Evolutionary conservation across 75 land plant genomes (phyloP), one percentile per base, ranked within the genome.

Genomic region (Pinus albicaulis): DNA sequence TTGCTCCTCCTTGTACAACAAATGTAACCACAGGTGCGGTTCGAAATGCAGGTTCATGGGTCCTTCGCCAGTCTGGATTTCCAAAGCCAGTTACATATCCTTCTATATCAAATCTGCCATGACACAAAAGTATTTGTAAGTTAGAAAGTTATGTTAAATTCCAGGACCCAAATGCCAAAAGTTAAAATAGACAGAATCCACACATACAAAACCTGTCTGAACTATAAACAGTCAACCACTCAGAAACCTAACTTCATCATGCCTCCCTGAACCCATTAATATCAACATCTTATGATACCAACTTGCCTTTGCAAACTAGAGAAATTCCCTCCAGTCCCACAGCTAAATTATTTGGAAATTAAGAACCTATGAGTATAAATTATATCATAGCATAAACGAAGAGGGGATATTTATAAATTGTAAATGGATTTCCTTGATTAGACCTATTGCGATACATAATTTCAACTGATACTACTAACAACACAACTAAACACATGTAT

Each of bases 61-160:
- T 94, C 81, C 86, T 88, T 24, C 77, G 82, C 98, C 98, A 94
- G 55, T 94, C 95, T 14, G 95, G 95, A 66, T 87, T 92, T 36
- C 98, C 98, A 82, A 92, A 94, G 15, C 95, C 98, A 55, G 91
- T 90, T 52, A 90, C 87, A 76, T 76, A 72, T n/a, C 98, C 98
- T 72, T 83, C 80, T 28, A 94, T 76, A 86, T 94, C 95, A 86
- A 92, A 94, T 80, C 95, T 94, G 85, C 36, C 69, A 68, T 28
- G 34, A 68, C 64, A 80, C 41, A 7, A 68, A 68, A 68, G 36
- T 1, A 7, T 68, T 28, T 20, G 8, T 68, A 41, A 68, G 8
- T 68, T 2, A 36, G 41, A 36, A 28, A 68, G 71, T 36, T 36
- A 19, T 17, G 22, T 36, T 34, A 2, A 36, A 6, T 68, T 23